phyloP scores from a whole-genome alignment of 495 filamentous ascomycete species.

The Beverwykella pulmonaria region DNA sequence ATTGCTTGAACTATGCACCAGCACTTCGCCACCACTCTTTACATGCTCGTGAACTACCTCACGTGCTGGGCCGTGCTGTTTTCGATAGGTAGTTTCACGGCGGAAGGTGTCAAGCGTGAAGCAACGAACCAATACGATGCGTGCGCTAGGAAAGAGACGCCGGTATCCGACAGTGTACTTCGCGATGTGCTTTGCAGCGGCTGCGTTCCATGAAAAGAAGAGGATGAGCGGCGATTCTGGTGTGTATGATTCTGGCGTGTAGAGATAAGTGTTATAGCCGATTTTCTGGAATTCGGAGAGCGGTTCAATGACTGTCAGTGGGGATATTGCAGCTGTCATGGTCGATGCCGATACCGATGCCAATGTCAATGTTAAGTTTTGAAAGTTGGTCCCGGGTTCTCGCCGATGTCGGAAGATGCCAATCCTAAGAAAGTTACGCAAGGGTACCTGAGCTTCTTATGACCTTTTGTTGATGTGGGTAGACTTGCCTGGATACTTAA shows the following conservation, averaged over 20 bases:
- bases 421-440: too few species aligned
- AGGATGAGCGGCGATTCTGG: slow-evolving; percentile 35
- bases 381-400: too few species aligned
- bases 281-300: slow-evolving; percentile 27
- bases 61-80: slow-evolving; percentile 15
- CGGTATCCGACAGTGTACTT: slow-evolving; percentile 42
- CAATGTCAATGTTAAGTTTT: too few species aligned
- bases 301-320: neutral
- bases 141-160: slow-evolving; percentile 35
- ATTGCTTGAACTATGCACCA: slow-evolving; percentile 38
- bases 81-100: neutral
- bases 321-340: neutral
- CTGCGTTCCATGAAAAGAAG: slow-evolving; percentile 43
- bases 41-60: slow-evolving; percentile 17
- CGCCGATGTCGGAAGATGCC: too few species aligned
- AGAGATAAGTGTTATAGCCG: slow-evolving; percentile 30
- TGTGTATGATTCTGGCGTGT: slow-evolving; percentile 25
- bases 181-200: slow-evolving; percentile 42
- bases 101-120: slow-evolving; percentile 16
- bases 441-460: too few species aligned
- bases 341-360: neutral
- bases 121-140: slow-evolving; percentile 41
- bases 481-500: too few species aligned
- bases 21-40: slow-evolving; percentile 14
- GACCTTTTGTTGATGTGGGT: too few species aligned